phyloP scores from a whole-genome alignment of 1,284 basidiomycete species.

The Lentinus polychrous region DNA sequence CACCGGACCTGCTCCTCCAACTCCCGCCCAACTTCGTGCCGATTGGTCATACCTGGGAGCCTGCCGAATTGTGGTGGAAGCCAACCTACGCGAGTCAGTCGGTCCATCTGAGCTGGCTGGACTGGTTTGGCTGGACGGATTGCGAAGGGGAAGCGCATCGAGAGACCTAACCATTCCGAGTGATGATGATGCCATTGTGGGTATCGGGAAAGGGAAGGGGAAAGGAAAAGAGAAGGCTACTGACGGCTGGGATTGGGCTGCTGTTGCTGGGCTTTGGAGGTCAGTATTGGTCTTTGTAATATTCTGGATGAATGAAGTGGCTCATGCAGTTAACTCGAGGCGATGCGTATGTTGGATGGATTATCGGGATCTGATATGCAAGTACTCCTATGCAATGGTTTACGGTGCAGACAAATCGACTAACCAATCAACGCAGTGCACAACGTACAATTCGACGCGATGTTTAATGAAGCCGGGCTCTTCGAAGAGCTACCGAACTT shows the following conservation, averaged over 20 bases:
- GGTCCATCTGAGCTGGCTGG: constrained; percentile 25
- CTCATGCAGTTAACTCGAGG: constrained; percentile 22
- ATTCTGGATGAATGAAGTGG: background rate
- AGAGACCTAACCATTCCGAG: constrained; percentile 17
- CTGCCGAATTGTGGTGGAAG: constrained; percentile 22
- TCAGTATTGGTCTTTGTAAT: constrained; percentile 17
- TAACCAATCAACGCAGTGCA: too few relatives aligned
- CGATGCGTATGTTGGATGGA: constrained; percentile 54
- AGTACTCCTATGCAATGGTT: constrained; percentile 18
- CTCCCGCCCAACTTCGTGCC: constrained; percentile 12
- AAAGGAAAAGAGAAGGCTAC: constrained; percentile 17
- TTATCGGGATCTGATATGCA: constrained; percentile 46
- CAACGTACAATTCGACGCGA: constrained; percentile 24
- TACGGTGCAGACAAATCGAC: too few relatives aligned
- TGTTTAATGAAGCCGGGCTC: too few relatives aligned
- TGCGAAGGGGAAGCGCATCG: constrained; percentile 39
- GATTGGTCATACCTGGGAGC: constrained; percentile 26
- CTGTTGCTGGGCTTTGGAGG: constrained; percentile 48
- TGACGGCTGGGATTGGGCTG: constrained; percentile 54
- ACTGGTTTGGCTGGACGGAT: constrained; percentile 36
- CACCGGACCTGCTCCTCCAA: background rate
- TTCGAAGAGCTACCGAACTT: too few relatives aligned
- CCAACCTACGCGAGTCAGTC: constrained; percentile 18
- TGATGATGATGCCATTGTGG: constrained; percentile 3
- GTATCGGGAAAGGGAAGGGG: constrained; percentile 11